phyloP scores from a whole-genome alignment of 441 rosid genomes.

The Euphorbia celastroides region DNA sequence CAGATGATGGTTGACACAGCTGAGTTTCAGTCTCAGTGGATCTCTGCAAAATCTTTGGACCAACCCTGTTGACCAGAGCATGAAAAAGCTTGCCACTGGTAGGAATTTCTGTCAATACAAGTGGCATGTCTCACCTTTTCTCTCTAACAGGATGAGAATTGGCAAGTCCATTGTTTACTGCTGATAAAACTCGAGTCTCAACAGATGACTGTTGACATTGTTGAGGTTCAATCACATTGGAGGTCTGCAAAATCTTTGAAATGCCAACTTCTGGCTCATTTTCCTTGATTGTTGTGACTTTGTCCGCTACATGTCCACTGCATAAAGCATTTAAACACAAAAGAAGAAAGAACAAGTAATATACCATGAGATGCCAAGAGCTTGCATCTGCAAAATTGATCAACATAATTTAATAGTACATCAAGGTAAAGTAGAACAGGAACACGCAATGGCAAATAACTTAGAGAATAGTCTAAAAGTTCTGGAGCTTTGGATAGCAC shows the following conservation, averaged over 20 bases:
- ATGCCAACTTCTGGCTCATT: slow-evolving; percentile 33
- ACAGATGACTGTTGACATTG: slow-evolving; percentile 24
- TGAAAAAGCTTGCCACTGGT: background rate
- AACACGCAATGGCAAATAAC: background rate
- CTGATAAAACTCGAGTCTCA: slow-evolving; percentile 25
- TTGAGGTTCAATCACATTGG: slow-evolving; percentile 26
- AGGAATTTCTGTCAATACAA: slow-evolving; percentile 5
- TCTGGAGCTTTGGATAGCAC: background rate
- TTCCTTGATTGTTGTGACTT: slow-evolving; percentile 23
- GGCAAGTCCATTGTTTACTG: slow-evolving; percentile 24
- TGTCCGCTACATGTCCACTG: slow-evolving; percentile 27
- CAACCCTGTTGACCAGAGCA: slow-evolving; percentile 19
- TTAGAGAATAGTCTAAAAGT: background rate
- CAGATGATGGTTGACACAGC: slow-evolving; percentile 25
- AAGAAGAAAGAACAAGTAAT: background rate
- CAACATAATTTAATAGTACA: background rate
- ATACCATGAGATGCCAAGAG: background rate
- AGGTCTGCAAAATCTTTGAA: slow-evolving; percentile 32
- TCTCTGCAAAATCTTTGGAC: slow-evolving; percentile 33
- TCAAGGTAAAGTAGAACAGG: background rate
- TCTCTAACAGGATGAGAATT: slow-evolving; percentile 18
- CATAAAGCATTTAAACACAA: slow-evolving; percentile 17
- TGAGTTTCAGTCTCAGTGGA: slow-evolving; percentile 27
- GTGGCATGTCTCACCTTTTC: slow-evolving; percentile 29
- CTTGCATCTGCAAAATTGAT: slow-evolving; percentile 1